These are phyloP conservation scores for Cladosporium cucumerinum DNA, from an alignment of 2,329 filamentous ascomycete species.

Conservation along the genomic window DNA sequence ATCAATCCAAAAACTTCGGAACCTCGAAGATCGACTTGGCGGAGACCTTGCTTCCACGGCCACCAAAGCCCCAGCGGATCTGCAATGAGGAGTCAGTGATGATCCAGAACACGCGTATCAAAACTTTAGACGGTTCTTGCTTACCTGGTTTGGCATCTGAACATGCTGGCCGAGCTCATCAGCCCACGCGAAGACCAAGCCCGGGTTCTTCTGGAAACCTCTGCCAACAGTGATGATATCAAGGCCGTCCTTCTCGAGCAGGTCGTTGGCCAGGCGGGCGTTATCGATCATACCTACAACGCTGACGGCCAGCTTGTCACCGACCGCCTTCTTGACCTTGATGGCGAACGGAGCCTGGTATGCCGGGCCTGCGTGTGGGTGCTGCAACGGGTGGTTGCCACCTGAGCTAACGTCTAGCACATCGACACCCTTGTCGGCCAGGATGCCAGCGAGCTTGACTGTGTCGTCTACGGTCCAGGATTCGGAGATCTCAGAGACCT, in stretches of 20 bases:
- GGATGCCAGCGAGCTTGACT: constrained; percentile 59
- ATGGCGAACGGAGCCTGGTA: constrained; percentile 75
- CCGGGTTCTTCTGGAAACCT: constrained; percentile 78
- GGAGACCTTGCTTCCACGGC: constrained; percentile 38
- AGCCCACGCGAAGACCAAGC: constrained; percentile 65
- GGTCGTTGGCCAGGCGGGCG: constrained; percentile 64
- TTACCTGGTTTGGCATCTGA: constrained; percentile 64
- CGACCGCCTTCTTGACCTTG: constrained; percentile 69
- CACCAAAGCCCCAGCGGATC: constrained; percentile 58
- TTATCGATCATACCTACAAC: constrained; percentile 72
- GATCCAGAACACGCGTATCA: neutral
- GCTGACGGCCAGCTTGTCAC: constrained; percentile 66
- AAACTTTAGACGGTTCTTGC: neutral
- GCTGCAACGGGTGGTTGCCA: constrained; percentile 58
- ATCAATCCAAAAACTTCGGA: constrained; percentile 3
- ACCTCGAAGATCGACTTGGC: constrained; percentile 24
- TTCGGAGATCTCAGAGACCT: constrained; percentile 51
- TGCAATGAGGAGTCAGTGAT: neutral
- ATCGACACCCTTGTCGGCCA: constrained; percentile 74
- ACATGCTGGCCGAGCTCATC: constrained; percentile 69
- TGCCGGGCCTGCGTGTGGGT: constrained; percentile 59
- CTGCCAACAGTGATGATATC: constrained; percentile 73
- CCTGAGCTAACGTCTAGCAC: constrained; percentile 78
- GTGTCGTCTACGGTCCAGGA: constrained; percentile 68
- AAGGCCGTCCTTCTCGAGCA: constrained; percentile 48